Evolutionary conservation across 2,329 filamentous ascomycete species (phyloP), one percentile per base, ranked within the genome.

Genomic region (Tolypocladium sp.): DNA sequence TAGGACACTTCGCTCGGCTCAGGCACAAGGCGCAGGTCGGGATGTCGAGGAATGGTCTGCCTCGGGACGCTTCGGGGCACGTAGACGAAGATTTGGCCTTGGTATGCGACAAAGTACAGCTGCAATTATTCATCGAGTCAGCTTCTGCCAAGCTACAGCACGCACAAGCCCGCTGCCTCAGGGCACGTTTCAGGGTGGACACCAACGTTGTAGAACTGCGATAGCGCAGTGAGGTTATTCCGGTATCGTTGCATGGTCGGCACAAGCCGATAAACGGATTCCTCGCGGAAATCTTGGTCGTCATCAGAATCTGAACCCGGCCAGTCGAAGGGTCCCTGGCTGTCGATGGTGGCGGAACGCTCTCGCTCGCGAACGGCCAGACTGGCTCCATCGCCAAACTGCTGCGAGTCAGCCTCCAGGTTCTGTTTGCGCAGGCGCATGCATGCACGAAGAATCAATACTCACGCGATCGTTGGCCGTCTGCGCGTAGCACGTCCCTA

Each of bases 61-160:
- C 71, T 72, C 20, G 68, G 74, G 59, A 75, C 76, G 63, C 72
- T 77, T 59, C 72, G 76, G 42, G 76, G 84, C 60, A 73, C 74
- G 63, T 82, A 87, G 61, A 86, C 76, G 64, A 85, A 81, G 17
- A 89, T 82, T 57, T 76, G 74, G 53, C 81, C 76, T 60, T 76
- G 72, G 61, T 84, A 86, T 15, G 82, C 85, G 13, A 77, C 79
- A 64, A 87, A 84, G 68, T 86, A 88, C 27, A 88, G 77, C 78
- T 83, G 60, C 33, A 55, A 33, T 12, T 41, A 44, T 13, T 8
- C 3, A 1, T 42, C 33, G 33, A 30, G 55, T 64, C 49, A 63
- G 59, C 33, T 20, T 13, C 38, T 12, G 49, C 38, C 30, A 20
- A n/a, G 17, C 27, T 20, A n/a, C 27, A 9, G 49, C 15, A 20